Conservation (phyloP, 2,329 filamentous ascomycete species). For the Claviceps spartinae region DNA sequence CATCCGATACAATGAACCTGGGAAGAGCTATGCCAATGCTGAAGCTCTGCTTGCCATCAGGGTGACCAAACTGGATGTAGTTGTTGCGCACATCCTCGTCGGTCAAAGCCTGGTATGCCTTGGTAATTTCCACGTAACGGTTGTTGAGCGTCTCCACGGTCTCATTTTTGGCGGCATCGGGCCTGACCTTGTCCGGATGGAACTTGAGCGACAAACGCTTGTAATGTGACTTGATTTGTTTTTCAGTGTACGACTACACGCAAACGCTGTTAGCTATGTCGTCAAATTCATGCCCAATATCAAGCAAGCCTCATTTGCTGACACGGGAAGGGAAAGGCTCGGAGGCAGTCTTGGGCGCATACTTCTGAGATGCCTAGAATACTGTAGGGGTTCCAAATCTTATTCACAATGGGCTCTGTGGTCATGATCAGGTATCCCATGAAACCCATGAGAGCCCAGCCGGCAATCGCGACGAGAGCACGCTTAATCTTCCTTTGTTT, state of each 20-base stretch:
- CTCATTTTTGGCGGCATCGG: slow-evolving; percentile 76
- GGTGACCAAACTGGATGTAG: slow-evolving; percentile 89
- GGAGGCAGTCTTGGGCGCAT: neutral
- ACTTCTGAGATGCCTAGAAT: slow-evolving; percentile 79
- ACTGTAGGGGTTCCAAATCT: slow-evolving; percentile 95
- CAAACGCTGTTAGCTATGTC: slow-evolving; percentile 12
- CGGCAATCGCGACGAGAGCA: slow-evolving; percentile 57
- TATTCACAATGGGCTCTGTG: slow-evolving; percentile 55
- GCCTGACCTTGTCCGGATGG: slow-evolving; percentile 86
- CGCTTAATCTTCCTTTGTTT: slow-evolving; percentile 83
- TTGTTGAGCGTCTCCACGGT: slow-evolving; percentile 75
- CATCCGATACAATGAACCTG: slow-evolving; percentile 81
- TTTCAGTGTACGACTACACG: slow-evolving; percentile 64
- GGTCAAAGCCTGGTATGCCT: slow-evolving; percentile 94
- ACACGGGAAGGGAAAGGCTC: neutral
- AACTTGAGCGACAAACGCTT: slow-evolving; percentile 71
- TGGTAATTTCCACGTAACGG: slow-evolving; percentile 86
- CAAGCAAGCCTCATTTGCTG: neutral
- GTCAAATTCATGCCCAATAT: slow-evolving; percentile 7
- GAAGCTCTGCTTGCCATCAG: slow-evolving; percentile 94
- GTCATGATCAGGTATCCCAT: slow-evolving; percentile 86
- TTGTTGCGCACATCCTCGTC: slow-evolving; percentile 97
- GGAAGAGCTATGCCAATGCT: slow-evolving; percentile 96
- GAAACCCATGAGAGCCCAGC: slow-evolving; percentile 73
- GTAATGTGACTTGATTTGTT: slow-evolving; percentile 85